A percentile compares a stretch with the other conserved stretches of the same genome.
phyloP scores from a whole-genome alignment of 2,329 filamentous ascomycete genomes.

The Aspergillus pseudoviridinutans region DNA sequence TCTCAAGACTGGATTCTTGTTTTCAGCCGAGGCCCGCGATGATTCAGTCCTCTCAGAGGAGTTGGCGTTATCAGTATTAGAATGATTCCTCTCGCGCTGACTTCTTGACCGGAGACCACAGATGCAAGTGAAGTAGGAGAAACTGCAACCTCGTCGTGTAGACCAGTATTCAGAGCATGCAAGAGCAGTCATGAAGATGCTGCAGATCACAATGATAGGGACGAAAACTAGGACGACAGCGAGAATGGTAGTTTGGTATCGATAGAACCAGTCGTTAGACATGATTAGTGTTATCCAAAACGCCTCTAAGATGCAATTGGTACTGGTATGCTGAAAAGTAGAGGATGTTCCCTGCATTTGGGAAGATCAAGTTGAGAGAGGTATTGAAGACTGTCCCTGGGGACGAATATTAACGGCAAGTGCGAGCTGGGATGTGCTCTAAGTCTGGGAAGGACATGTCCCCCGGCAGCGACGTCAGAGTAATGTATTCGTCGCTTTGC shows the following conservation, averaged over 20 bases:
- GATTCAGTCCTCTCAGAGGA: slow-evolving; percentile 31
- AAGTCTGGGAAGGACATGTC: not conserved
- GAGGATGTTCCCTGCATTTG: not conserved
- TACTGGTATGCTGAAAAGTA: slow-evolving; percentile 7
- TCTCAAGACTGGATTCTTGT: slow-evolving; percentile 18
- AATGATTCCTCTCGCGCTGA: slow-evolving; percentile 25
- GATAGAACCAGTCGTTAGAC: slow-evolving; percentile 24
- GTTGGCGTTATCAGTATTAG: slow-evolving; percentile 29
- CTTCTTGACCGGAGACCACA: slow-evolving; percentile 19
- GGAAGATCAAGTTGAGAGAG: not conserved
- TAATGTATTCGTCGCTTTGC: not conserved
- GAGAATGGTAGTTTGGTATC: slow-evolving; percentile 36
- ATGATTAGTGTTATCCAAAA: slow-evolving; percentile 17
- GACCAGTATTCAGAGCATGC: slow-evolving; percentile 36
- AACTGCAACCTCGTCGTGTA: slow-evolving; percentile 7
- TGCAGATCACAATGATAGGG: slow-evolving; percentile 44
- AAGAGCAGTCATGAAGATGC: slow-evolving; percentile 36
- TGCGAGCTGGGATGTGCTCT: not conserved
- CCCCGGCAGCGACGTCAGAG: not conserved
- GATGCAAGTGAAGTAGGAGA: slow-evolving; percentile 20
- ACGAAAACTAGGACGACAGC: slow-evolving; percentile 45
- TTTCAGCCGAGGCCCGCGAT: slow-evolving; percentile 24
- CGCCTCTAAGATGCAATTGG: slow-evolving; percentile 3
- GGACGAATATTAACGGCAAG: not conserved
- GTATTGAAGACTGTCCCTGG: not conserved